Evolutionary conservation across 192 early-diverging fungal species (phyloP), one percentile per base, ranked within the genome.

Genomic region (Backusella westeae): DNA sequence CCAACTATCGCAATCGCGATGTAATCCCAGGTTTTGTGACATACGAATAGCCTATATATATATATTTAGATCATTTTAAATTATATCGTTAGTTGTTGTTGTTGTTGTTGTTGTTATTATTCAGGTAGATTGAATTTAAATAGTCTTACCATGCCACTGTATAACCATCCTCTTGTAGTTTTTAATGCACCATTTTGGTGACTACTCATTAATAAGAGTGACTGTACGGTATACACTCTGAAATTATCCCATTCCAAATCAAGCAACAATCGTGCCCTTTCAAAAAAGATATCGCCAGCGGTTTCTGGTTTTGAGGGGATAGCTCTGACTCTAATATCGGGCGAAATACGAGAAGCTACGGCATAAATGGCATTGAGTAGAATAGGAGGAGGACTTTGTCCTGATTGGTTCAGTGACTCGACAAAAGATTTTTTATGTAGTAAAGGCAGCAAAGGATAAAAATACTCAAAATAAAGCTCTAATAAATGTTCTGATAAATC

Each of bases 11-110:
- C 85, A 87, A 80, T 92, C 89, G 34, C 93, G 84, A 72, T 95
- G 90, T 65, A 95, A 87, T 12, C 93, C 93, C 38, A 95, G 56
- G 75, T 95, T 93, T 80, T 92, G 91, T 9, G 91, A 91, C 83
- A 93, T 91, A 38, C 91, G 81, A n/a, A 90, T 88, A 39, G 93
- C 93, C 82, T 82, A 29, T 26, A 10, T 44, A 49, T 34, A 29
- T 38, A 69, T 14, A 29, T 26, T 44, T 44, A 5, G 4, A 35
- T 67, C 15, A 4, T 7, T 36, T n/a, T 36, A n/a, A 21, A 32
- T 35, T 1, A 44, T 15, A 44, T 4, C 15, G 14, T 44, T 44
- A 36, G 29, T 67, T 67, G 34, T 15, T 26, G 14, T n/a, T 32
- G 2, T 32, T 32, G 14, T n/a, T 32, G 29, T 67, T 67, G 34